A percentile compares a stretch with the other conserved stretches of the same genome.
Evolutionary conservation across 176 grass and related monocot species (phyloP).

Genomic region (Secale cereale): DNA sequence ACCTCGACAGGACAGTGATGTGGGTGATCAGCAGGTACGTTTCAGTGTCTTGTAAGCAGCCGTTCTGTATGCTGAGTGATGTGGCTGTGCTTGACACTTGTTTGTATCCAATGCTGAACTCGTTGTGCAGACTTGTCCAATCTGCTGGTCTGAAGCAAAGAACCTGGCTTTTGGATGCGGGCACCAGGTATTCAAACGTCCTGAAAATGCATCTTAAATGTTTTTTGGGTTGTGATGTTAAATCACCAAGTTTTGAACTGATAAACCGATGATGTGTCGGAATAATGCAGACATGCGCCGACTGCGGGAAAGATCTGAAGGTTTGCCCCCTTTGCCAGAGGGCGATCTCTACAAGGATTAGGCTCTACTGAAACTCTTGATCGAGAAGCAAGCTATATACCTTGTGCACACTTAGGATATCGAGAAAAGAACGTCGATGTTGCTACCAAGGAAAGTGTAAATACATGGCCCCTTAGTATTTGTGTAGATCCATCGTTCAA

Average conservation of each 20-base stretch:
- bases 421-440: background rate
- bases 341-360: conserved; percentile 60
- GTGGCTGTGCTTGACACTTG: background rate
- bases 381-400: conserved; percentile 2
- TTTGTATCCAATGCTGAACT: background rate
- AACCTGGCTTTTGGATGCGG: conserved; percentile 83
- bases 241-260: background rate
- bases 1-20: conserved; percentile 32
- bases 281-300: conserved; percentile 51
- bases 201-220: background rate
- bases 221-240: background rate
- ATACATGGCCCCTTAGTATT: background rate
- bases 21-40: conserved; percentile 70
- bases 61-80: background rate
- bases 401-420: background rate
- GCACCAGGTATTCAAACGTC: conserved; percentile 58
- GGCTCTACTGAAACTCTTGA: conserved; percentile 48
- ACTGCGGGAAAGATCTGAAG: conserved; percentile 65
- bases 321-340: conserved; percentile 70
- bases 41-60: background rate
- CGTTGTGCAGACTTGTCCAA: conserved; percentile 53
- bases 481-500: background rate
- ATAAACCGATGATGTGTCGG: background rate
- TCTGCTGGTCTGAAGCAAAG: conserved; percentile 64
- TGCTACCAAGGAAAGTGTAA: background rate